Evolutionary conservation across 139 green algal species (phyloP), one percentile per base, ranked within the genome.

Genomic region (Edaphochlamys debaryana): DNA sequence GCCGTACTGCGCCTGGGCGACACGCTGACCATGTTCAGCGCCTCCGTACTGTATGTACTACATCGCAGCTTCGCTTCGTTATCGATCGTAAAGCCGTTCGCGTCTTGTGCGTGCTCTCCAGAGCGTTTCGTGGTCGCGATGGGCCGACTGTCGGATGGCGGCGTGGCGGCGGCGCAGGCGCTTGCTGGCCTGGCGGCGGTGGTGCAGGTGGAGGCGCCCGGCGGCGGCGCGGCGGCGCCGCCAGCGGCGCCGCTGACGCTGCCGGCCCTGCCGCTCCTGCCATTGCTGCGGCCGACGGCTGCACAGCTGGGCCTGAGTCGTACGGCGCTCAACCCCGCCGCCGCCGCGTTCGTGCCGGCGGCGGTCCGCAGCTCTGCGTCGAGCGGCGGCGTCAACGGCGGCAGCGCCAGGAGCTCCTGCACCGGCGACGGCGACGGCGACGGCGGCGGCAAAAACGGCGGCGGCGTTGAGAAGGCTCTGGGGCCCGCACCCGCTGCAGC

Each of bases 31-130:
- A 79, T 79, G 36, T 91, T 90, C 74, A 86, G 71, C 27, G 80
- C 79, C 37, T 82, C 80, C 63, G 56, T 91, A 36, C 64, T 93
- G 36, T 91, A 91, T 67, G 23, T 93, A 34, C 89, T 93, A 58
- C 71, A 90, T 73, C 84, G 89, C 72, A 81, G 76, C 80, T 93
- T 93, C 54, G 36, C 27, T 5, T 42, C 67, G 23, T 25, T 91
- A 11, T 69, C 69, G 29, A 40, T 89, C 4, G 42, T 91, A 19
- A 87, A 89, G 79, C 87, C 87, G 48, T 89, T 87, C 41, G 75
- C 87, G 58, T 74, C 60, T 15, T 91, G 87, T 40, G 78, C 84
- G 8, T 69, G 52, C 69, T 67, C 68, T 1, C 29, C 56, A 20
- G 69, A 89, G 74, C 67, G 79, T 11, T 82, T 91, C 50, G 74